Evolutionary conservation across 1,284 basidiomycete species (phyloP), one percentile per base, ranked within the genome.

Genomic region (Trametes sp.): DNA sequence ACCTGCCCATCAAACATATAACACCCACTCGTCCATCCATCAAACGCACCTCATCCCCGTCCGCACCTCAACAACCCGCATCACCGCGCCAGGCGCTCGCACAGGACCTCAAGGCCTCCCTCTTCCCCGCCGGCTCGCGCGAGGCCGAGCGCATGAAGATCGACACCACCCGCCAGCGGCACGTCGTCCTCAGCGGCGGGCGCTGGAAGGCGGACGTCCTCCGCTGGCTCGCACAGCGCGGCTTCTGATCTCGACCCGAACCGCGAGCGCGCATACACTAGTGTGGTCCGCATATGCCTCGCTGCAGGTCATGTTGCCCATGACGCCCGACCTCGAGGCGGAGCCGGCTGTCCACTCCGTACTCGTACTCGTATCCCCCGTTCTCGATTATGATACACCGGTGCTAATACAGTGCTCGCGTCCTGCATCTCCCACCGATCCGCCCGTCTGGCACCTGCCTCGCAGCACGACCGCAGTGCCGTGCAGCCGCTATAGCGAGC

Each of bases 121-220:
- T 89, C 21, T 87, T 87, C 71, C 67, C 75, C 52, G 65, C 72
- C 26, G 75, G 72, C 41, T 81, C 87, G 5, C 72, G 75, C 19
- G 82, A 87, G 63, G 81, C 83, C 1, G 67, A 72, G 36, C 80
- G 79, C 60, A 72, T 89, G 63, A 79, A 81, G 57, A 74, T 87
- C 54, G 72, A 79, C 44, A 76, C 82, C 59, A 69, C 74, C n/a
- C 75, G 79, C 55, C 78, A 79, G 42, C 82, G 80, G 57, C 84
- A 88, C 71, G 65, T 90, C 60, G 69, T 85, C 58, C 79, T 90
- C 64, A 75, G 78, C 28, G 87, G 88, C 55, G 85, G 87, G 7
- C 79, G 77, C 57, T 87, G 84, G 84, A 89, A 84, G 72, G 77
- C 79, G 63, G 73, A 84, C 51, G 82, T 90, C 51, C 67, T 82